Conservation (phyloP, 2,329 filamentous ascomycete genomes). For the Penicillium hordei region DNA sequence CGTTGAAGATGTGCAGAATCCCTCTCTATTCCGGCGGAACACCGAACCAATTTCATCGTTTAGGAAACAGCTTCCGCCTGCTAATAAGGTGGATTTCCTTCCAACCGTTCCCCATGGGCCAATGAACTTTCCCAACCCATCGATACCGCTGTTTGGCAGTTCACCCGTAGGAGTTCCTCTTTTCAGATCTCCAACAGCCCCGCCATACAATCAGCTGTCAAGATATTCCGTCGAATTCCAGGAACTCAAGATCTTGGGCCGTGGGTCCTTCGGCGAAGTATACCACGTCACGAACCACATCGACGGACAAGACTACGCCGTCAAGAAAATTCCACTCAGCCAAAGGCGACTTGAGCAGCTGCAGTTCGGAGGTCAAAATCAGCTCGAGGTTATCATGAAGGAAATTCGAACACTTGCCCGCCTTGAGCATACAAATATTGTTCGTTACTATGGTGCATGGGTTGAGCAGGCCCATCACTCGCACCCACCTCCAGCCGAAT, state of each 20-base stretch:
- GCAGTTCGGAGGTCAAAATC: slow-evolving; percentile 52
- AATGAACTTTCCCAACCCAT: slow-evolving; percentile 23
- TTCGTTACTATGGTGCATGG: slow-evolving; percentile 66
- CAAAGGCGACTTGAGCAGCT: slow-evolving; percentile 53
- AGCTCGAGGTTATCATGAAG: slow-evolving; percentile 57
- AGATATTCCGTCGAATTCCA: slow-evolving; percentile 54
- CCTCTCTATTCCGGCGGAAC: slow-evolving; percentile 13
- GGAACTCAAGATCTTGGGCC: slow-evolving; percentile 58
- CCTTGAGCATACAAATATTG: slow-evolving; percentile 65
- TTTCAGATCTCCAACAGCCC: slow-evolving; percentile 26
- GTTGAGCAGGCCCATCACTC: slow-evolving; percentile 50
- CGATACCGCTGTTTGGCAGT: slow-evolving; percentile 29
- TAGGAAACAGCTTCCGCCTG: slow-evolving; percentile 18
- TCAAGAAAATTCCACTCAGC: slow-evolving; percentile 65
- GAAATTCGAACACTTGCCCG: slow-evolving; percentile 63
- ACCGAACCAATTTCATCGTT: slow-evolving; percentile 13
- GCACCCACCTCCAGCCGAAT: slow-evolving; percentile 12
- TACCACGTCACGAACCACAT: slow-evolving; percentile 62
- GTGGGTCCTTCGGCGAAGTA: slow-evolving; percentile 65
- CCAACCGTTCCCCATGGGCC: slow-evolving; percentile 27
- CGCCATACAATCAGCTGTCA: slow-evolving; percentile 33
- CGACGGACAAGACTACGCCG: slow-evolving; percentile 62
- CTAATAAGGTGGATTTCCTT: slow-evolving; percentile 20
- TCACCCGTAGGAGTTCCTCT: slow-evolving; percentile 36
- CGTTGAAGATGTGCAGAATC: slow-evolving; percentile 17